Percentiles rank a stretch among this genome's conserved stretches.
Evolutionary conservation across 768 basidiomycete species (phyloP).

Genomic region (Tephrocybe sp.): DNA sequence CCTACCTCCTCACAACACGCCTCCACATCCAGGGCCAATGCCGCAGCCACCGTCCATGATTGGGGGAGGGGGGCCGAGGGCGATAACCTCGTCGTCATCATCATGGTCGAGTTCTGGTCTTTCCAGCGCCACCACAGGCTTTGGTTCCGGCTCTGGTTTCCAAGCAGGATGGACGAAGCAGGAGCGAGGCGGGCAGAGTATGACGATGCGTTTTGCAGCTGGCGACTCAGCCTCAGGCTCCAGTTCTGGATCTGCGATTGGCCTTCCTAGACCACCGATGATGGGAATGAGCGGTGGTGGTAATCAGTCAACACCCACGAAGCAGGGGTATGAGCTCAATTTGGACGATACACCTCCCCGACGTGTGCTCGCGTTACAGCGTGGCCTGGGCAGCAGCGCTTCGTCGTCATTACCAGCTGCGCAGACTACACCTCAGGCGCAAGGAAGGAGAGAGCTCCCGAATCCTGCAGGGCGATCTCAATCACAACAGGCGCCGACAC

Average conservation of each 20-base stretch:
- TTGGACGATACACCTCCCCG: constrained; percentile 22
- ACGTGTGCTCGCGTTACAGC: constrained; percentile 12
- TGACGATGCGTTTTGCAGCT: constrained; percentile 21
- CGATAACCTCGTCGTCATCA: constrained; percentile 1
- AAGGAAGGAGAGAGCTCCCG: constrained; percentile 13
- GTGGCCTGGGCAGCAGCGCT: not conserved
- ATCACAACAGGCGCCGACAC: constrained; percentile 1
- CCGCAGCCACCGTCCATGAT: constrained; percentile 11
- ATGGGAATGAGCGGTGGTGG: constrained; percentile 1
- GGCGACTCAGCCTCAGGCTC: not conserved
- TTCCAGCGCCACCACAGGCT: not conserved
- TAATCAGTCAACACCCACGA: constrained; percentile 2
- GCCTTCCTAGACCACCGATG: constrained; percentile 13
- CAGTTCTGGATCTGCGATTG: constrained; percentile 2
- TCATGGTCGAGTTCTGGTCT: too few species aligned
- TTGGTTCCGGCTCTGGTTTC: not conserved
- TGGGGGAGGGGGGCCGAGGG: not conserved
- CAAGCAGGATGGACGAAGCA: constrained; percentile 6
- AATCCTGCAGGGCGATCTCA: not conserved
- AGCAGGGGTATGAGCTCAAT: constrained; percentile 4
- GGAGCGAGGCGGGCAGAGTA: constrained; percentile 12
- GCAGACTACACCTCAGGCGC: not conserved
- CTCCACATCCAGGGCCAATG: constrained; percentile 10
- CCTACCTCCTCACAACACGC: constrained; percentile 28
- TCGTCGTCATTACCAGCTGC: not conserved